Base-by-base conservation (phyloP, 352 stramenopile genomes). In the Stramenopiles sp. region DNA sequence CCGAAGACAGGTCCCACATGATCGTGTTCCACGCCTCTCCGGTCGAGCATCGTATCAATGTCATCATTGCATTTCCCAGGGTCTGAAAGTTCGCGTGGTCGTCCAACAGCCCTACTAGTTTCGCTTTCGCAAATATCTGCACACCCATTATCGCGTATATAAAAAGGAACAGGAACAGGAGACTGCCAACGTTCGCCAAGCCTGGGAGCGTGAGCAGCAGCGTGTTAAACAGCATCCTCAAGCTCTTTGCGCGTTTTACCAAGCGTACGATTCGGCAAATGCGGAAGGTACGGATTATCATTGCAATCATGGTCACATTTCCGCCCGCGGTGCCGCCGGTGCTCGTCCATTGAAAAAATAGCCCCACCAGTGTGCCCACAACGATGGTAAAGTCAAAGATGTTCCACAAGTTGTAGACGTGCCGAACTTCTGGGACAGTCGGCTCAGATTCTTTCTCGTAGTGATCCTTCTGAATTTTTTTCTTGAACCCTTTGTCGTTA, bases 331-430 rank as follows among this genome's bases (percentile, higher is more conserved):
- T n/a, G n/a, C n/a, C n/a, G n/a, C n/a, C n/a, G n/a, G n/a, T n/a
- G n/a, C n/a, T n/a, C n/a, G n/a, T n/a, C n/a, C n/a, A n/a, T n/a
- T n/a, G n/a, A n/a, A n/a, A n/a, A n/a, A n/a, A n/a, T n/a, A n/a
- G n/a, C n/a, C n/a, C 87, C 12, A 91, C 63, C 0, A 94, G 34
- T 0, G 87, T 95, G 0, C 89, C 80, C 12, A 92, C 73, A 0
- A 95, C 88, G 68, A 96, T 94, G 1, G 86, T 76, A 31, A 86
- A 83, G 74, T 96, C 89, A 0, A 96, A 80, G 1, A 94, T 78
- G 49, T 95, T 94, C 90, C 90, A 96, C 1, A 79, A 81, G 69
- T 85, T 87, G 3, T 84, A 80, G 18, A 95, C 49, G 74, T 96
- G n/a, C n/a, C n/a, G n/a, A n/a, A n/a, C n/a, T n/a, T n/a, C n/a